Percentiles rank a stretch among this genome's conserved stretches.
phyloP scores from a whole-genome alignment of 2,329 filamentous ascomycete genomes.

The Pseudocercospora fijiensis region DNA sequence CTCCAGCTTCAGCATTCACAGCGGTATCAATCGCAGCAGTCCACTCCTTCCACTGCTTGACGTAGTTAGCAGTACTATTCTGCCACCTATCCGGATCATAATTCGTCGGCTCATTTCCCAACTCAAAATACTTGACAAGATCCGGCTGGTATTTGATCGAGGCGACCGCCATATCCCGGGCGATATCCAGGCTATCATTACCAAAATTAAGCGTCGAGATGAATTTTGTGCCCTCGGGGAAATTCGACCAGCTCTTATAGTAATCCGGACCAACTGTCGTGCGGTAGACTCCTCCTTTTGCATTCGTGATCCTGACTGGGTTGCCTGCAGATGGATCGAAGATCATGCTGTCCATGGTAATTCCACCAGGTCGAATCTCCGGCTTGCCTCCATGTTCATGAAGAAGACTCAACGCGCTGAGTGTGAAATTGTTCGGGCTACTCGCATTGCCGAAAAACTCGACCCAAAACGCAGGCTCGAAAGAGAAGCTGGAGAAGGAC shows the following conservation, averaged over 20 bases:
- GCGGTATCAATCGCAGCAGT: conserved; percentile 32
- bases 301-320: conserved; percentile 29
- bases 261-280: conserved; percentile 35
- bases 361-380: conserved; percentile 33
- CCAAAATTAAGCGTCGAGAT: conserved; percentile 36
- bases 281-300: conserved; percentile 32
- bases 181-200: conserved; percentile 34
- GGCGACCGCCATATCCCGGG: conserved; percentile 32
- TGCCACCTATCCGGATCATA: conserved; percentile 30
- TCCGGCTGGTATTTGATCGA: conserved; percentile 32
- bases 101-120: conserved; percentile 37
- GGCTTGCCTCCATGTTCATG: conserved; percentile 34
- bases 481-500: conserved; percentile 33
- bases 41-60: conserved; percentile 36
- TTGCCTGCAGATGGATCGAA: conserved; percentile 30
- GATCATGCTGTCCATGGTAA: conserved; percentile 37
- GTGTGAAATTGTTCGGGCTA: conserved; percentile 31
- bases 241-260: conserved; percentile 36
- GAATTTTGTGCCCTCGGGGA: conserved; percentile 33
- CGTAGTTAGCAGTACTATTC: conserved; percentile 31
- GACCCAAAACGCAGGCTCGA: conserved; percentile 37
- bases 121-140: conserved; percentile 31
- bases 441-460: conserved; percentile 35
- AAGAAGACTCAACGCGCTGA: conserved; percentile 30
- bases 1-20: conserved; percentile 19